Evolutionary conservation across 2,329 filamentous ascomycete genomes (phyloP).

Genomic region (Claviceps purpurea): DNA sequence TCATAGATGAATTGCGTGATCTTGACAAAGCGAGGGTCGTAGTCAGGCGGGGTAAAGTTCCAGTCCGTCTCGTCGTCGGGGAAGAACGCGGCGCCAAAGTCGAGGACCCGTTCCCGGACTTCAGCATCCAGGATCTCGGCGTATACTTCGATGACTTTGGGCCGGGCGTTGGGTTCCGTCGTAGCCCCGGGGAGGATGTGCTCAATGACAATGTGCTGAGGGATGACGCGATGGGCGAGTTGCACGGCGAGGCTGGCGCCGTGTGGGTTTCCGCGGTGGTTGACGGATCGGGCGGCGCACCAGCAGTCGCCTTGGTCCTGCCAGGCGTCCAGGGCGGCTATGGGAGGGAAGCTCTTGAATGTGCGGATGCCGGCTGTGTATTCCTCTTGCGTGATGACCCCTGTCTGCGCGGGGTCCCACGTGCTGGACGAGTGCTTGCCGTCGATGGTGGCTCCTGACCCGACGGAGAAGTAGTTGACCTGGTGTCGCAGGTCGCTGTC

Average conservation of each 20-base stretch:
- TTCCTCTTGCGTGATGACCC: constrained; percentile 5
- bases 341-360: constrained; percentile 20
- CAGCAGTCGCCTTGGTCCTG: constrained; percentile 75
- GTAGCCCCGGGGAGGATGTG: constrained; percentile 53
- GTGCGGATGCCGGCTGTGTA: constrained; percentile 11
- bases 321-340: constrained; percentile 54
- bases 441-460: constrained; percentile 54
- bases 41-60: constrained; percentile 16
- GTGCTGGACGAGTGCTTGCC: constrained; percentile 44
- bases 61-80: constrained; percentile 17
- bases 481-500: constrained; percentile 33
- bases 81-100: constrained; percentile 31
- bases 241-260: constrained; percentile 54
- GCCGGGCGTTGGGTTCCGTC: constrained; percentile 47
- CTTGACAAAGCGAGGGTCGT: constrained; percentile 35
- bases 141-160: constrained; percentile 58
- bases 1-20: constrained; percentile 44
- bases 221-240: constrained; percentile 44
- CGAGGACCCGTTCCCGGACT: constrained; percentile 25
- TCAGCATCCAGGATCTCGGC: constrained; percentile 38
- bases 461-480: constrained; percentile 61
- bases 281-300: constrained; percentile 47
- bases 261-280: constrained; percentile 29
- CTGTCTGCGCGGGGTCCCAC: constrained; percentile 23
- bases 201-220: constrained; percentile 58